These are phyloP conservation scores for Micromonas commoda DNA, from an alignment of 139 green algal species.

Conservation along the genomic window DNA sequence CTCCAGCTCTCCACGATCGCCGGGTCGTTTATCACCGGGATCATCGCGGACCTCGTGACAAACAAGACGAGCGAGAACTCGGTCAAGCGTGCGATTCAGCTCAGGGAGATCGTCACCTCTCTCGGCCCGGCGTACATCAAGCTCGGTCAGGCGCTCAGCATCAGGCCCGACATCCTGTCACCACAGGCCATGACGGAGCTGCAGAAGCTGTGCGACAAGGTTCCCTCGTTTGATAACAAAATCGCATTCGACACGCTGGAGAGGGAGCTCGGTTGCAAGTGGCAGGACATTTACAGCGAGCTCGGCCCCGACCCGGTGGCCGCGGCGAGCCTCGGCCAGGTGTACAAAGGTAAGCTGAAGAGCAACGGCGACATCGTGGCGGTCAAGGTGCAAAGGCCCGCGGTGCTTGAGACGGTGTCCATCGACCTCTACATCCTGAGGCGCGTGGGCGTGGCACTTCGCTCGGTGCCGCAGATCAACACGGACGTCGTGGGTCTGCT, in stretches of 20 bases:
- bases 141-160: slow-evolving; percentile 84
- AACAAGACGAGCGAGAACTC: slow-evolving; percentile 59
- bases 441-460: slow-evolving; percentile 39
- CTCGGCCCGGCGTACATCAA: slow-evolving; percentile 97
- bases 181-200: slow-evolving; percentile 95
- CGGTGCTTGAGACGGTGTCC: slow-evolving; percentile 76
- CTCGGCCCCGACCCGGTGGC: slow-evolving; percentile 81
- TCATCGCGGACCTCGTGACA: slow-evolving; percentile 55
- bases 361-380: slow-evolving; percentile 65
- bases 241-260: slow-evolving; percentile 66
- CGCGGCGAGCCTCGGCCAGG: slow-evolving; percentile 81
- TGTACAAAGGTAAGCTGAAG: slow-evolving; percentile 61
- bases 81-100: slow-evolving; percentile 77
- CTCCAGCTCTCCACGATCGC: slow-evolving; percentile 73
- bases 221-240: slow-evolving; percentile 75
- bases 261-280: slow-evolving; percentile 72
- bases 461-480: slow-evolving; percentile 27
- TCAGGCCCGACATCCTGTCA: slow-evolving; percentile 90
- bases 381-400: slow-evolving; percentile 91
- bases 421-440: slow-evolving; percentile 86
- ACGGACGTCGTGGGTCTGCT: slow-evolving; percentile 89
- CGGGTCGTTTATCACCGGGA: slow-evolving; percentile 63
- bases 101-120: slow-evolving; percentile 91
- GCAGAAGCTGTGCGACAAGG: slow-evolving; percentile 99
- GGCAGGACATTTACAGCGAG: slow-evolving; percentile 76